These are phyloP conservation scores for Thalassia testudinum DNA, from an alignment of 116 monocot species.

Conservation along the genomic window DNA sequence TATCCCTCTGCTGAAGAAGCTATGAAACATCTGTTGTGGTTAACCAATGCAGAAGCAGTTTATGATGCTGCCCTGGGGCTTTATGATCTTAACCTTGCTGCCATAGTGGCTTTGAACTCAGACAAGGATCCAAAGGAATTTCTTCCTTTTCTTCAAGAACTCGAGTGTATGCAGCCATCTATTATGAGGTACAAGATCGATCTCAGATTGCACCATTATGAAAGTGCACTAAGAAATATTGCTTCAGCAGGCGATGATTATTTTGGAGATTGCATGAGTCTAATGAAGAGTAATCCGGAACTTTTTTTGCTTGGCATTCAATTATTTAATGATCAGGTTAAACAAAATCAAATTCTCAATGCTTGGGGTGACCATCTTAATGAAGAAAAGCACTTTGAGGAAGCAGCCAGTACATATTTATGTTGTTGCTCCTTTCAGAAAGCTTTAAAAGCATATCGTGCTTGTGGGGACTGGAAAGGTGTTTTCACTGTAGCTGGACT, in stretches of 20 bases:
- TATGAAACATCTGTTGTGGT: slow-evolving; percentile 88
- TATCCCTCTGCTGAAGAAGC: slow-evolving; percentile 87
- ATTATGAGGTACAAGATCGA: slow-evolving; percentile 77
- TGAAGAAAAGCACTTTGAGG: slow-evolving; percentile 48
- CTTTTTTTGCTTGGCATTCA: slow-evolving; percentile 74
- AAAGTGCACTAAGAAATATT: slow-evolving; percentile 77
- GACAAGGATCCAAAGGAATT: slow-evolving; percentile 99
- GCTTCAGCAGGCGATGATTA: slow-evolving; percentile 55
- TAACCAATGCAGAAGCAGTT: slow-evolving; percentile 66
- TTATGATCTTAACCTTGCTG: slow-evolving; percentile 92
- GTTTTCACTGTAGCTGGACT: slow-evolving; percentile 55
- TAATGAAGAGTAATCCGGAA: slow-evolving; percentile 59
- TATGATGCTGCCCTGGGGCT: slow-evolving; percentile 85
- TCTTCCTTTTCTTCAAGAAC: slow-evolving; percentile 63
- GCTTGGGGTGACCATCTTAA: slow-evolving; percentile 88
- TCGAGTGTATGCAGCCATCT: slow-evolving; percentile 42
- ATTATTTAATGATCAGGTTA: slow-evolving; percentile 33
- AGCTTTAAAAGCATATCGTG: slow-evolving; percentile 63
- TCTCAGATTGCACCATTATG: slow-evolving; percentile 57
- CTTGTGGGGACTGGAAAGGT: slow-evolving; percentile 86
- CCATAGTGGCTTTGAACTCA: slow-evolving; percentile 90
- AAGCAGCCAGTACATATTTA: slow-evolving; percentile 63
- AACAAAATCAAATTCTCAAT: slow-evolving; percentile 49
- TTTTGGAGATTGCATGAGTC: slow-evolving; percentile 64
- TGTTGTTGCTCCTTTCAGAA: slow-evolving; percentile 63